Evolutionary conservation across 2,329 filamentous ascomycete genomes (phyloP), one percentile per base, ranked within the genome.

Genomic region (Nemania bipapillata): DNA sequence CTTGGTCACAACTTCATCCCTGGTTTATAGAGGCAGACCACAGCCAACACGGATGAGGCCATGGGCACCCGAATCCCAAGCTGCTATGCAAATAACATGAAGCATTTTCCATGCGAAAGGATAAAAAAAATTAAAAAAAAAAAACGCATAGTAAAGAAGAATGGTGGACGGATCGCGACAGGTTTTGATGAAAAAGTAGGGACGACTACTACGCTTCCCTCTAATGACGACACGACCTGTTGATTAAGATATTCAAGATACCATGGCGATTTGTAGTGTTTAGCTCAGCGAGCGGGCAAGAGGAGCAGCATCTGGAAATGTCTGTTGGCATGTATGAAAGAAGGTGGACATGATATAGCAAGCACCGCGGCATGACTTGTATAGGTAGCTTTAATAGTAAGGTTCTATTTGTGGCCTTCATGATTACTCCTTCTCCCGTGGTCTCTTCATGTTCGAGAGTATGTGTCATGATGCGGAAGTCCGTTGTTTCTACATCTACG

Each of bases 21-120:
- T 65, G 70, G 57, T 66, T 53, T 71, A 74, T 73, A 74, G 71
- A 74, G 66, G 68, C 37, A 66, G 63, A 71, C 45, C 30, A 61
- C 65, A 70, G 69, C 60, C 63, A 55, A 66, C 56, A 63, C 49
- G 47, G 30, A 62, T 26, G 32, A 35, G 40, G 24, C 59, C 3
- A 68, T 9, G 24, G 28, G 22, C 45, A 60, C 52, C 61, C 57
- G 60, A 50, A 67, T 57, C 35, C 45, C 24, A 30, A 32, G 17
- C 32, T 28, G 20, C 50, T 30, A 49, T 61, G 53, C 61, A 54
- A 55, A 20, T 12, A 49, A 15, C 63, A 66, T 55, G 60, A 52
- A 61, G 45, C 28, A 42, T 37, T 28, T 55, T 58, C 42, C 37
- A 26, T 20, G 40, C 20, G 57, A 64, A 40, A 45, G 40, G 35